Evolutionary conservation across 805 yeast genomes (phyloP).

Genomic region (Starmerella powellii): DNA sequence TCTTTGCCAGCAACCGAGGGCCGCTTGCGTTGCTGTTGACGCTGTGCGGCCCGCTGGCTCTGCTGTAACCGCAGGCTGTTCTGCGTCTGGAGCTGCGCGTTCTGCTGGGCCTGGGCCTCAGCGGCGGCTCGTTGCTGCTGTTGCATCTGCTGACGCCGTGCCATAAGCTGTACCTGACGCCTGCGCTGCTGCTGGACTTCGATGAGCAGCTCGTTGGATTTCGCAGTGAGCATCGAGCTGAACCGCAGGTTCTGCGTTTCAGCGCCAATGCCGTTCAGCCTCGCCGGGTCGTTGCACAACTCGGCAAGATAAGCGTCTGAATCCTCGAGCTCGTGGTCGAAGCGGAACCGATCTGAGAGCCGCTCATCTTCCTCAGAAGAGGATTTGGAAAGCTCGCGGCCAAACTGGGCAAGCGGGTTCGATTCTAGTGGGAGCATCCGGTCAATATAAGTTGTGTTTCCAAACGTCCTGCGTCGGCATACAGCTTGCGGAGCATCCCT

Average conservation of each 20-base stretch:
- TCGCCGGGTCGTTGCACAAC: slow-evolving; percentile 60
- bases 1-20: too few relatives aligned
- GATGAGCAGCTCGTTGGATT: slow-evolving; percentile 67
- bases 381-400: slow-evolving; percentile 23
- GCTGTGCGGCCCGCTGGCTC: slow-evolving; percentile 14
- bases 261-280: slow-evolving; percentile 66
- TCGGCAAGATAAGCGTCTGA: neutral
- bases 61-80: slow-evolving; percentile 14
- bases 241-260: slow-evolving; percentile 83
- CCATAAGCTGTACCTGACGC: slow-evolving; percentile 34
- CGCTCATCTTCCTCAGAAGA: slow-evolving; percentile 26
- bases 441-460: slow-evolving; percentile 10
- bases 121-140: slow-evolving; percentile 30
- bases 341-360: slow-evolving; percentile 52
- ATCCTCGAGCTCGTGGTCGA: slow-evolving; percentile 41
- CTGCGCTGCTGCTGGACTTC: slow-evolving; percentile 66
- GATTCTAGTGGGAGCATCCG: slow-evolving; percentile 3
- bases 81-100: slow-evolving; percentile 21
- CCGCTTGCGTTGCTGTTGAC: slow-evolving; percentile 17
- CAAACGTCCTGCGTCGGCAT: slow-evolving; percentile 5
- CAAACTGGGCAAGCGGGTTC: slow-evolving; percentile 9
- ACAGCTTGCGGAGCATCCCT: slow-evolving; percentile 4
- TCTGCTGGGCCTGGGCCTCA: slow-evolving; percentile 27
- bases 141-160: slow-evolving; percentile 28
- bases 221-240: slow-evolving; percentile 80